A percentile compares a stretch with the other conserved stretches of the same genome.
phyloP scores from a whole-genome alignment of 2,329 filamentous ascomycete genomes.

The Cryoendolithus antarcticus region DNA sequence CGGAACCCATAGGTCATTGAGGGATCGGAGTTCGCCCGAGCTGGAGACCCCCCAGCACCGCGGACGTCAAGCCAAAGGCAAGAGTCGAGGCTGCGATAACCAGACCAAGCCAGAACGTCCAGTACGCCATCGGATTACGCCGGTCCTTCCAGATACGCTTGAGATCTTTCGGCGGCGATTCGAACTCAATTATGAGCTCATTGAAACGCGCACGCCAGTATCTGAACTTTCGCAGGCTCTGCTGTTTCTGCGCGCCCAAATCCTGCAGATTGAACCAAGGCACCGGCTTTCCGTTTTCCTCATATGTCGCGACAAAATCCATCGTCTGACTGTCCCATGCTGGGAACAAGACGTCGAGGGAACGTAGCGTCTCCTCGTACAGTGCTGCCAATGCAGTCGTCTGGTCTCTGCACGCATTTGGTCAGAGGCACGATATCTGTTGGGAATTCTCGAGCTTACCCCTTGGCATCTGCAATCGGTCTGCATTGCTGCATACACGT shows the following conservation, averaged over 20 bases:
- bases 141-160: constrained; percentile 1
- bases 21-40: too few species aligned
- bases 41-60: background rate
- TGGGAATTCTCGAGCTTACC: too few species aligned
- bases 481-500: too few species aligned
- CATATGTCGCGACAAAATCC: background rate
- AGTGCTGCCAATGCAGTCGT: background rate
- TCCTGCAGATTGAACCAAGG: background rate
- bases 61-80: background rate
- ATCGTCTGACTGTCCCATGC: background rate
- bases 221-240: background rate
- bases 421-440: too few species aligned
- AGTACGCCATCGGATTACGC: background rate
- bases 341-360: constrained; percentile 1
- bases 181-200: background rate
- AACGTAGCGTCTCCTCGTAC: constrained; percentile 1
- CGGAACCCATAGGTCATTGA: too few species aligned
- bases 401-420: too few species aligned
- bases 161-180: background rate
- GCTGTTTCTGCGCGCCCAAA: background rate
- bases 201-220: background rate
- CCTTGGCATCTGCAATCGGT: too few species aligned
- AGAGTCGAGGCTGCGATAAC: background rate
- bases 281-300: background rate
- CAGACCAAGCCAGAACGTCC: constrained; percentile 1